Evolutionary conservation across 208 protist genomes (phyloP).

Genomic region (Trypanosoma melophagium): DNA sequence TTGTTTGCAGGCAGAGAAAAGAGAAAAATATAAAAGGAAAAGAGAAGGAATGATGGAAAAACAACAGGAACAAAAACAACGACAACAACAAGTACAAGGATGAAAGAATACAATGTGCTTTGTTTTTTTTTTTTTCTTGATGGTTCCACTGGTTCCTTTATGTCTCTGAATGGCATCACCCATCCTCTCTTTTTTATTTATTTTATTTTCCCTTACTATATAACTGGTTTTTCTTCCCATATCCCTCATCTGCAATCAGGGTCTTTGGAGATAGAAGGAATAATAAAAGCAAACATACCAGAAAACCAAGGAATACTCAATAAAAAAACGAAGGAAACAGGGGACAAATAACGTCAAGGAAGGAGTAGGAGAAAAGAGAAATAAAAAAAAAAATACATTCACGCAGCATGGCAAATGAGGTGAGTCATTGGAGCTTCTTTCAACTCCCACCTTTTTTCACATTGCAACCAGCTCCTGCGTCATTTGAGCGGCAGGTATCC

Average conservation of each 20-base stretch:
- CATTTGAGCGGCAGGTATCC: constrained; percentile 51
- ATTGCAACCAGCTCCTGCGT: constrained; percentile 58
- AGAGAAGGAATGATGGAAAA: not conserved
- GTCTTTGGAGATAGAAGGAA: no score
- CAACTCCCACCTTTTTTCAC: constrained; percentile 87
- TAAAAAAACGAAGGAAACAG: no score
- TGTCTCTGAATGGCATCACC: not conserved
- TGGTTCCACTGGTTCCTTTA: constrained; percentile 14
- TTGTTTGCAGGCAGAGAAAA: not conserved
- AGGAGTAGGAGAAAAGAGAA: constrained; percentile 2
- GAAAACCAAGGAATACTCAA: not conserved
- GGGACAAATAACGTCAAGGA: no score
- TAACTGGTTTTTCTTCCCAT: not conserved
- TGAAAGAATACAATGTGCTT: no score
- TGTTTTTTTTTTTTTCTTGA: constrained; percentile 8
- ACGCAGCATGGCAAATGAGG: constrained; percentile 29
- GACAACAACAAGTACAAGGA: no score
- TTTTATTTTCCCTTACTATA: constrained; percentile 14
- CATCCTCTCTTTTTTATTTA: constrained; percentile 18
- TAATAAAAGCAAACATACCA: not conserved
- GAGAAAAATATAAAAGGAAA: not conserved
- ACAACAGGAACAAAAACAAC: no score
- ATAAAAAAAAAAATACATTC: not conserved
- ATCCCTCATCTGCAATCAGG: not conserved
- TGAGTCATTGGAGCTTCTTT: constrained; percentile 80